Conservation (phyloP, 441 rosid genomes). For the Erodium texanum region DNA sequence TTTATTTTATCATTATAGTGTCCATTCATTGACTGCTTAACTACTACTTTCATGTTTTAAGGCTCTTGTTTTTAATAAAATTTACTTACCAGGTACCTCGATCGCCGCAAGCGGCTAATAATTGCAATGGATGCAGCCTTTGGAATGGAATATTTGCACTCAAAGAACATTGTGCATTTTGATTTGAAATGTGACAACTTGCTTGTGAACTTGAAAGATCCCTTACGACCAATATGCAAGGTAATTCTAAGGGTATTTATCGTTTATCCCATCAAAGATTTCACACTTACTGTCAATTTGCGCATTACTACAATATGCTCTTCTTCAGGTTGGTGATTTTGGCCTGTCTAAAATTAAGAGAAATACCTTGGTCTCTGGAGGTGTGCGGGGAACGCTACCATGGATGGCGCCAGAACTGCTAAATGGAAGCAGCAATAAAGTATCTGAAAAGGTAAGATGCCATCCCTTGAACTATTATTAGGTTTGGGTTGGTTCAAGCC, state of each 20-base stretch:
- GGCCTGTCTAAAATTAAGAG: slow-evolving; percentile 60
- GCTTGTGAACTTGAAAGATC: slow-evolving; percentile 64
- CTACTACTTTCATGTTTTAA: slow-evolving; percentile 7
- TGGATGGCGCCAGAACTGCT: slow-evolving; percentile 77
- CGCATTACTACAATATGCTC: background rate
- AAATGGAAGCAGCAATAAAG: slow-evolving; percentile 62
- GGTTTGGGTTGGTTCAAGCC: background rate
- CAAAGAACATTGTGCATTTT: slow-evolving; percentile 65
- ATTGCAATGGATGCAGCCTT: slow-evolving; percentile 75
- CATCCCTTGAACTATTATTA: background rate
- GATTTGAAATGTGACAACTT: slow-evolving; percentile 67
- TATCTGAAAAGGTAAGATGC: slow-evolving; percentile 54
- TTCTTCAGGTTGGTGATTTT: slow-evolving; percentile 55
- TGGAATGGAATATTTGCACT: slow-evolving; percentile 66
- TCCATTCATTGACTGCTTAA: background rate
- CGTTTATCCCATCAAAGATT: background rate
- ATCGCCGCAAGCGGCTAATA: slow-evolving; percentile 52
- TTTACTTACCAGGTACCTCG: slow-evolving; percentile 31
- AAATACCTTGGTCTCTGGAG: slow-evolving; percentile 59
- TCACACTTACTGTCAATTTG: background rate
- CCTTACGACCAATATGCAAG: slow-evolving; percentile 66
- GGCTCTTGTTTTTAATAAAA: slow-evolving; percentile 10
- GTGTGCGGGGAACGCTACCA: slow-evolving; percentile 66
- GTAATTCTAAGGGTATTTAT: slow-evolving; percentile 22
- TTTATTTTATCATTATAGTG: no score